Base-by-base conservation (phyloP, 148 eudicot species). In the Rhododendron griersonianum region DNA sequence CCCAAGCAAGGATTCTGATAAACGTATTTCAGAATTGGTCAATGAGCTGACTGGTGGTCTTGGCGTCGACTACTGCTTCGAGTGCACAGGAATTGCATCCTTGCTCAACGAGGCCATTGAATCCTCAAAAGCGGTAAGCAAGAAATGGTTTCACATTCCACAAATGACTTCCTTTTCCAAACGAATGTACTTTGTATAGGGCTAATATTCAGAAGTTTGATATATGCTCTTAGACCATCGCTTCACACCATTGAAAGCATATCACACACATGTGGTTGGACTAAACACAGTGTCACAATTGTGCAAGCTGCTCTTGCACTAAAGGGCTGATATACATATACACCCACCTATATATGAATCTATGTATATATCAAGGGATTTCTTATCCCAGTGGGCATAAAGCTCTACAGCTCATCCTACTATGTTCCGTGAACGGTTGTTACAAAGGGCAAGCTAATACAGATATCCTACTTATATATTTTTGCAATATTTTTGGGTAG, bases 71-170 rank as follows among this genome's bases (percentile, higher is more conserved):
- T 75, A 75, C 79, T 75, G 79, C 79, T 75, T 75, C 19, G 79
- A 75, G 87, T 93, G 95, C 87, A 75, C 93, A 1, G 95, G 95
- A 8, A 91, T 88, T 3, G 65, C 88, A 21, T 59, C 85, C 48
- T 55, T 93, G 45, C 80, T 90, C 44, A 88, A 81, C 13, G 88
- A 93, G 76, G 92, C 93, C 80, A 48, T 93, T 8, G 90, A 88
- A 82, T 87, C 87, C 85, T 86, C 95, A 9, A 91, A 93, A 91
- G 84, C 63, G 84, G 95, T 93, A 88, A 25, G 83, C 19, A 51
- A 9, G 6, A 6, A 23, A 23, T 11, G 39, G 39, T 50, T 13
- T 11, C 18, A 9, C 73, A 76, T 35, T 39, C n/a, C 25, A 35
- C 25, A 14, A 3, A 18, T 81, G 4, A 57, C 30, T 11, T 18